Evolutionary conservation across 225 moss, liverwort and hornwort genomes (phyloP).

Genomic region (Polytrichum commune): DNA sequence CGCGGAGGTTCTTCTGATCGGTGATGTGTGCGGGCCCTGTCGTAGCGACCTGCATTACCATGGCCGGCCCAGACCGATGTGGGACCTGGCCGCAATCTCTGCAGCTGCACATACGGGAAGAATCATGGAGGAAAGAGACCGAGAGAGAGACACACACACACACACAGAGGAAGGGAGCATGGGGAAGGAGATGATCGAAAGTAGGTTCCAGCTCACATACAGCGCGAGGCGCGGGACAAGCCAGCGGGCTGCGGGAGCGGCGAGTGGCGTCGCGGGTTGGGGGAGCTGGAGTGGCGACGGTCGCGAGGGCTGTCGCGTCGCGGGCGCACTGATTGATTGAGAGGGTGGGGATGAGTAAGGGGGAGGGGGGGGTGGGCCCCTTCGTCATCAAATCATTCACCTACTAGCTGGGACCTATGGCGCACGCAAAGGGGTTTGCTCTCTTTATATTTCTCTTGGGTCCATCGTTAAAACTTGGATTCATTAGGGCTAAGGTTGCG

Average conservation of each 20-base stretch:
- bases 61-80: too few species aligned
- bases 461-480: too few species aligned
- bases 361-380: slow-evolving; percentile 5
- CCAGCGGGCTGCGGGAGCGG: neutral
- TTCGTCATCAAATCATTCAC: too few species aligned
- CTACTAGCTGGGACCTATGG: too few species aligned
- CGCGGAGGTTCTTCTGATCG: too few species aligned
- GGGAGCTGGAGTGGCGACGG: neutral
- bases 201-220: neutral
- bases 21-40: too few species aligned
- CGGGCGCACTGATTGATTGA: slow-evolving; percentile 13
- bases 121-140: neutral
- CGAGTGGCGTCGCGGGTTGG: neutral
- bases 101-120: too few species aligned
- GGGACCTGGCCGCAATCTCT: too few species aligned
- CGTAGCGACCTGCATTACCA: too few species aligned
- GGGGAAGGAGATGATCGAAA: neutral
- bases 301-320: neutral
- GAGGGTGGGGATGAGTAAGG: neutral
- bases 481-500: too few species aligned
- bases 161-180: neutral
- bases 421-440: too few species aligned
- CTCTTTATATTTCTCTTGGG: too few species aligned
- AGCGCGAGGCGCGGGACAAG: neutral
- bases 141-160: neutral